Evolutionary conservation across 108 stramenopile genomes (phyloP).

Genomic region (Tribonema minus): DNA sequence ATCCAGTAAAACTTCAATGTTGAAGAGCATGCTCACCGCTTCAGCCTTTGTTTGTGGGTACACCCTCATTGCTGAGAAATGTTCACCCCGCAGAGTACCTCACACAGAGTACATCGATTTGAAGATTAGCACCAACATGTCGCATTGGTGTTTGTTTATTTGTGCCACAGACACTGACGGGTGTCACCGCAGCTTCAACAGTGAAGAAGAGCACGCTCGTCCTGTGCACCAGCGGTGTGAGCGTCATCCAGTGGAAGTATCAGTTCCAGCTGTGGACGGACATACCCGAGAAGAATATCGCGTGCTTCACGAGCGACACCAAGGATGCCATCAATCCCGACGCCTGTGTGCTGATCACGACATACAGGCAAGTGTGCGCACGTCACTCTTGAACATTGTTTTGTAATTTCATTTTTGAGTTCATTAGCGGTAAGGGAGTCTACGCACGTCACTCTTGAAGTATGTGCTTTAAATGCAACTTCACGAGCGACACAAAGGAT

Average conservation of each 20-base stretch:
- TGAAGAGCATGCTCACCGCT: too few species aligned
- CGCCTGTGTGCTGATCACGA: slow-evolving; percentile 86
- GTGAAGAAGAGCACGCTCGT: slow-evolving; percentile 88
- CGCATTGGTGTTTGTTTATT: too few species aligned
- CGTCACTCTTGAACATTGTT: too few species aligned
- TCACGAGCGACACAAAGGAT: slow-evolving; percentile 89
- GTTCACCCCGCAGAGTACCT: too few species aligned
- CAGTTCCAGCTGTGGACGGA: slow-evolving; percentile 42
- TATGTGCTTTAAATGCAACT: too few species aligned
- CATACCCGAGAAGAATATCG: slow-evolving; percentile 71
- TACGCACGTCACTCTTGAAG: too few species aligned
- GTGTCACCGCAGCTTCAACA: slow-evolving; percentile 94
- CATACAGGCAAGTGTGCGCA: slow-evolving; percentile 72
- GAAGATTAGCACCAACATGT: too few species aligned
- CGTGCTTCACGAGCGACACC: slow-evolving; percentile 82
- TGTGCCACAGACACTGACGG: slow-evolving; percentile 93
- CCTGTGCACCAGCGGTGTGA: slow-evolving; percentile 90
- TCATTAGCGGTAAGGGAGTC: too few species aligned
- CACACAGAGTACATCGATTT: too few species aligned
- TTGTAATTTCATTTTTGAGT: too few species aligned
- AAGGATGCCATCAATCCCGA: slow-evolving; percentile 76
- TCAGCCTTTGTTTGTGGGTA: too few species aligned
- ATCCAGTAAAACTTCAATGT: slow-evolving; percentile 93
- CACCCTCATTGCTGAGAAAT: too few species aligned
- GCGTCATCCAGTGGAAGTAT: slow-evolving; percentile 85